phyloP scores from a whole-genome alignment of 2,329 filamentous ascomycete genomes.

The Chrysosporium queenslandicum region DNA sequence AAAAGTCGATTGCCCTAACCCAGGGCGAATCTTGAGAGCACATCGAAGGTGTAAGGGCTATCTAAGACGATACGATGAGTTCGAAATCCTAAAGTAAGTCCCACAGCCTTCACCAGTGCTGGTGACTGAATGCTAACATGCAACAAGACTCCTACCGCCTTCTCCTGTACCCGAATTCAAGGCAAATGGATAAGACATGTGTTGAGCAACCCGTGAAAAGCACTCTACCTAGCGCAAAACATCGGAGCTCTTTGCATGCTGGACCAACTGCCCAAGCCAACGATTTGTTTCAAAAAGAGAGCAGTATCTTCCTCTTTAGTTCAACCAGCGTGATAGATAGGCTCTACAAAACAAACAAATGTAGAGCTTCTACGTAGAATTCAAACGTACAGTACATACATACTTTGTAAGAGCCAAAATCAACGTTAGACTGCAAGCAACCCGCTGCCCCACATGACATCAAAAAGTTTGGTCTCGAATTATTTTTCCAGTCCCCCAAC shows the following conservation, averaged over 20 bases:
- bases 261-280: too few species aligned
- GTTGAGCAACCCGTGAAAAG: background rate
- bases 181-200: background rate
- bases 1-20: slow-evolving; percentile 34
- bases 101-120: too few species aligned
- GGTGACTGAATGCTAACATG: background rate
- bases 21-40: slow-evolving; percentile 51
- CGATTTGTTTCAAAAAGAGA: too few species aligned
- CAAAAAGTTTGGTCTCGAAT: slow-evolving; percentile 10
- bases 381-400: too few species aligned
- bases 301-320: too few species aligned
- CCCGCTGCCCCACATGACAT: slow-evolving; percentile 18
- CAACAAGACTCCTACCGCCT: background rate
- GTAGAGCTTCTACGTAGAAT: too few species aligned
- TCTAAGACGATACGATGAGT: slow-evolving; percentile 60
- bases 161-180: background rate
- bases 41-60: slow-evolving; percentile 64
- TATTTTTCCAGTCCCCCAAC: background rate
- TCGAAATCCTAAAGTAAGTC: slow-evolving; percentile 63
- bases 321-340: too few species aligned
- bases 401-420: too few species aligned
- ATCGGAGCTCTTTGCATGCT: too few species aligned
- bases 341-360: too few species aligned
- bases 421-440: slow-evolving; percentile 3
- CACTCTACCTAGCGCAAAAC: too few species aligned